These are phyloP conservation scores for Sindora glabra DNA, from an alignment of 306 rosid species.

Conservation along the genomic window DNA sequence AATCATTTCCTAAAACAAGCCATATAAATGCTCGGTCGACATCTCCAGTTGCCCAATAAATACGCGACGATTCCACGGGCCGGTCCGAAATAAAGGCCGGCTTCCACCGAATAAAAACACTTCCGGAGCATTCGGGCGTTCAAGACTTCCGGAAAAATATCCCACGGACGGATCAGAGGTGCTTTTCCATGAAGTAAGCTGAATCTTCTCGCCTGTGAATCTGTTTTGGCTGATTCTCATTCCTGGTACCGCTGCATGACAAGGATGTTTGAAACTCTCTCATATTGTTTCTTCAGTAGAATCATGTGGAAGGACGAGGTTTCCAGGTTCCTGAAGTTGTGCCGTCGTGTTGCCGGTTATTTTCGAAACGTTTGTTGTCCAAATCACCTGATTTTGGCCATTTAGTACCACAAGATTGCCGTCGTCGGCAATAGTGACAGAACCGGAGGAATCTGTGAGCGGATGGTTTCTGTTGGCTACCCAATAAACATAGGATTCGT, in stretches of 20 bases:
- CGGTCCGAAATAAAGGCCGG: slow-evolving; percentile 37
- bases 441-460: slow-evolving; percentile 22
- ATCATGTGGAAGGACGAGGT: slow-evolving; percentile 14
- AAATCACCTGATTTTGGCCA: slow-evolving; percentile 17
- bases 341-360: slow-evolving; percentile 16
- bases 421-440: slow-evolving; percentile 14
- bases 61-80: slow-evolving; percentile 40
- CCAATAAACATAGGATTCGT: slow-evolving; percentile 25
- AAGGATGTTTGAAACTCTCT: slow-evolving; percentile 39
- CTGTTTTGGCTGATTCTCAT: slow-evolving; percentile 21
- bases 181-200: slow-evolving; percentile 33
- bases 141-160: slow-evolving; percentile 2
- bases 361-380: slow-evolving; percentile 36
- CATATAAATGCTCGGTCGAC: slow-evolving; percentile 25
- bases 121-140: slow-evolving; percentile 26
- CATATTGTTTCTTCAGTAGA: slow-evolving; percentile 11
- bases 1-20: slow-evolving; percentile 14
- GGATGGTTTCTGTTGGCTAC: slow-evolving; percentile 43
- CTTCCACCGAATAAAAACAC: slow-evolving; percentile 24
- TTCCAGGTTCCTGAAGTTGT: slow-evolving; percentile 30
- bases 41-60: slow-evolving; percentile 33
- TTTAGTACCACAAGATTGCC: slow-evolving; percentile 29
- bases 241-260: slow-evolving; percentile 23
- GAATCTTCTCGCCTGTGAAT: slow-evolving; percentile 14
- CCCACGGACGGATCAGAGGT: slow-evolving; percentile 36